phyloP scores from a whole-genome alignment of 2,329 filamentous ascomycete genomes.

The Fusarium sp. region DNA sequence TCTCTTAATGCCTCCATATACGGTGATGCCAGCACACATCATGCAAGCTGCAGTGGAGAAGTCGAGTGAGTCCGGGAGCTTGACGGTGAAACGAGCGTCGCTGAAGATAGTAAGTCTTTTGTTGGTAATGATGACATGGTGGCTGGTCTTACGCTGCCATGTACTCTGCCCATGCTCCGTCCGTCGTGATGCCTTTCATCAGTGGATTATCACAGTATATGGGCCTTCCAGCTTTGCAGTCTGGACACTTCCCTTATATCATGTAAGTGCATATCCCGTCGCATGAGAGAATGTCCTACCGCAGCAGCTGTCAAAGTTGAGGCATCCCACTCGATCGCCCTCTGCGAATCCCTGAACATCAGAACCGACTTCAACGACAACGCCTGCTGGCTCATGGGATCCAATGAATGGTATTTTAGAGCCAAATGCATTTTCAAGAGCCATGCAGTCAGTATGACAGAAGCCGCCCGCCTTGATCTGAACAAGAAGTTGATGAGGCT shows the following conservation, averaged over 20 bases:
- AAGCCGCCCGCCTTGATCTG: slow-evolving; percentile 2
- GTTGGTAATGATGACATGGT: too few relatives aligned
- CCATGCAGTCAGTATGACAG: slow-evolving; percentile 11
- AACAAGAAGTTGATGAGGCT: neutral
- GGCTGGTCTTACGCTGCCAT: slow-evolving; percentile 19
- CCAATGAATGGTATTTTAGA: neutral
- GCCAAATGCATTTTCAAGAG: neutral
- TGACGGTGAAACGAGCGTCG: neutral
- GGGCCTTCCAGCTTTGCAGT: neutral
- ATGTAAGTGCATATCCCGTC: neutral
- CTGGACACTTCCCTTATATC: neutral
- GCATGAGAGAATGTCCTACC: rapidly evolving
- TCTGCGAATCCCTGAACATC: neutral
- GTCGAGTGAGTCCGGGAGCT: neutral
- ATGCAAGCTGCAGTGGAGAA: neutral
- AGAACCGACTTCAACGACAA: neutral
- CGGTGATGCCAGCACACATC: neutral
- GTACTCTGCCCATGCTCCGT: slow-evolving; percentile 10
- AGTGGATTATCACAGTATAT: neutral
- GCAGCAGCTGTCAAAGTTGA: slow-evolving; percentile 17
- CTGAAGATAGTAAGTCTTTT: too few relatives aligned
- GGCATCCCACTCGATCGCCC: neutral
- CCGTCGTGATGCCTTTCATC: neutral
- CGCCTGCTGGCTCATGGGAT: neutral
- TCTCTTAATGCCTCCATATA: neutral